Evolutionary conservation across 805 yeast species (phyloP).

Genomic region (Schwanniomyces occidentalis): DNA sequence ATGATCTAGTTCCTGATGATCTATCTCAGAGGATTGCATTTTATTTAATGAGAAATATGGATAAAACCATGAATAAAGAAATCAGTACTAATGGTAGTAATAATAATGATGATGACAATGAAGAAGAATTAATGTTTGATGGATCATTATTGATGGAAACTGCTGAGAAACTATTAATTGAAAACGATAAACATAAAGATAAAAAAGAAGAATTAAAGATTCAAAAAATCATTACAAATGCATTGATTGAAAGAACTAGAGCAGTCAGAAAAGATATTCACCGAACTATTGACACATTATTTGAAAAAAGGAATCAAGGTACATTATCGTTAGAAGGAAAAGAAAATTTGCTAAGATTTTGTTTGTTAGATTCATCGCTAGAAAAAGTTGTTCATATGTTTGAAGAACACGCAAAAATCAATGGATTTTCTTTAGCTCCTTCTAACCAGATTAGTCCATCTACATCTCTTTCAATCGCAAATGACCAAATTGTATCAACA

Average conservation of each 20-base stretch:
- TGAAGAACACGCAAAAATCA: constrained; percentile 37
- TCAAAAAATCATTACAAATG: constrained; percentile 48
- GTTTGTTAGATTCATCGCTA: constrained; percentile 54
- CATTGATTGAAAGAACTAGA: constrained; percentile 51
- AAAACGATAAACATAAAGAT: constrained; percentile 38
- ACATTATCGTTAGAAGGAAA: constrained; percentile 53
- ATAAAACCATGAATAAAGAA: constrained; percentile 38
- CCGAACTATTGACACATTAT: constrained; percentile 49
- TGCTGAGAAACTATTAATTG: constrained; percentile 62
- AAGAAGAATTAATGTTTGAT: constrained; percentile 68
- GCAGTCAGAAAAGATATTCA: constrained; percentile 53
- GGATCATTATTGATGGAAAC: constrained; percentile 74
- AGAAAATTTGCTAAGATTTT: constrained; percentile 52
- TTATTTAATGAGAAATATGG: constrained; percentile 59
- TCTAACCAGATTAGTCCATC: neutral
- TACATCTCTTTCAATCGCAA: neutral
- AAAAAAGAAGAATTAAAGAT: constrained; percentile 37
- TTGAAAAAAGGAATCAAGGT: constrained; percentile 47
- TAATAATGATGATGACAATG: constrained; percentile 14
- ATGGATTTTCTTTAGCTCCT: neutral
- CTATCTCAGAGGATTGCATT: constrained; percentile 55
- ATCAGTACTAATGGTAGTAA: constrained; percentile 12
- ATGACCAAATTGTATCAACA: neutral
- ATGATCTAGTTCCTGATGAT: constrained; percentile 52
- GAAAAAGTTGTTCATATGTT: constrained; percentile 54